Conservation (phyloP, 2,329 filamentous ascomycete genomes). For the Metarhizium humberi region DNA sequence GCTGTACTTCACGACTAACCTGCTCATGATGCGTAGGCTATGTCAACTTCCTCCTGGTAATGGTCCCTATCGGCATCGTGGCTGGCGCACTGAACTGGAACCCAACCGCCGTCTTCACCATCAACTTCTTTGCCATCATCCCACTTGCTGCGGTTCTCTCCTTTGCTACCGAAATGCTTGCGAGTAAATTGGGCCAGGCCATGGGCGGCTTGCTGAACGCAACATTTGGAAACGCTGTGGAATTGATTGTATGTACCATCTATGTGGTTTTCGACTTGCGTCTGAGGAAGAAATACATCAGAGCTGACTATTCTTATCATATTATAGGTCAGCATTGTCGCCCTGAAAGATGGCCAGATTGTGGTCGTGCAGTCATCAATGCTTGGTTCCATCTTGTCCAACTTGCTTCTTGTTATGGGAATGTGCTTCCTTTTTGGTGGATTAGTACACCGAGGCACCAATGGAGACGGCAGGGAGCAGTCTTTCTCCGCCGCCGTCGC, state of each 20-base stretch:
- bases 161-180: slow-evolving; percentile 71
- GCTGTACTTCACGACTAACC: background rate
- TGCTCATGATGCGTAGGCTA: slow-evolving; percentile 30
- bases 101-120: slow-evolving; percentile 59
- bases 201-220: slow-evolving; percentile 67
- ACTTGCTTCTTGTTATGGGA: slow-evolving; percentile 78
- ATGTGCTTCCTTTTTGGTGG: slow-evolving; percentile 75
- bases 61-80: slow-evolving; percentile 64
- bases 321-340: slow-evolving; percentile 80
- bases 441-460: slow-evolving; percentile 47
- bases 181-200: slow-evolving; percentile 61
- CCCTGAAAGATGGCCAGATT: slow-evolving; percentile 75
- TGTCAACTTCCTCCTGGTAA: slow-evolving; percentile 62
- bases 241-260: slow-evolving; percentile 55
- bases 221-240: slow-evolving; percentile 72
- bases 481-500: slow-evolving; percentile 67
- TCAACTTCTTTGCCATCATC: slow-evolving; percentile 77
- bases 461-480: slow-evolving; percentile 56
- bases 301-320: background rate
- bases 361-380: slow-evolving; percentile 96
- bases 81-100: slow-evolving; percentile 54
- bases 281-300: background rate
- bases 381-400: slow-evolving; percentile 92
- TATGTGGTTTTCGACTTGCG: background rate
- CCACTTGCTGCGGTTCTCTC: slow-evolving; percentile 65